Base-by-base conservation (phyloP, 352 stramenopile species). In the Globisporangium cystogenes region DNA sequence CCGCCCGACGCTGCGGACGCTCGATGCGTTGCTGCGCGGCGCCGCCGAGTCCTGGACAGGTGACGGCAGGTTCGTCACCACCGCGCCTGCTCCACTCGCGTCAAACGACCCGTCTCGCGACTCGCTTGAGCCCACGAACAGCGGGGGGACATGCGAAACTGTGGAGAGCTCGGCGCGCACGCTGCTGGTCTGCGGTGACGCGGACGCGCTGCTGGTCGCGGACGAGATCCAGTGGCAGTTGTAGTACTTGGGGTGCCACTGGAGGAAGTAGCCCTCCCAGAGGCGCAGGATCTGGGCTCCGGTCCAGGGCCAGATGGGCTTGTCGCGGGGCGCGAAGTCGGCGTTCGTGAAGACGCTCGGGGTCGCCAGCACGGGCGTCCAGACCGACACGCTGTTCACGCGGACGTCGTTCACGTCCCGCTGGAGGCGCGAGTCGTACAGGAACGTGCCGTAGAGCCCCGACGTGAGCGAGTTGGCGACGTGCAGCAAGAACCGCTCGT, bases 251-350 rank as follows among this genome's bases (percentile, higher is more conserved):
- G 82, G 79, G 50, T 93, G 82, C 77, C 78, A 90, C 53, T 94
- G 84, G 52, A 94, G 87, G 48, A 91, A 94, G 48, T 92, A 94
- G 35, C 72, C 67, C 7, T 90, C 80, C 84, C 84, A 94, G 8
- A 94, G 44, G 36, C 67, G 70, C 55, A 94, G 72, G 77, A 89
- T 90, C 51, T 91, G 83, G 45, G 68, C 72, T 29, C 77, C 84
- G 2, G 77, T 79, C 84, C 84, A 94, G 1, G 82, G 79, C 84
- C 84, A 94, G 48, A 92, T 81, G 4, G 84, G 79, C 7, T 70
- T 64, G 7, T 82, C 56, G 18, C 68, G 53, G 37, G 61, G 55
- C 20, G 68, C 64, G 47, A 89, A 92, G 18, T 68, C 57, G 2
- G 49, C 45, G 48, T 91, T 93, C 16, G 64, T 57, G 51, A 76